Conservation (phyloP, 495 filamentous ascomycete genomes). For the Pyrenopolyporus hunteri region DNA sequence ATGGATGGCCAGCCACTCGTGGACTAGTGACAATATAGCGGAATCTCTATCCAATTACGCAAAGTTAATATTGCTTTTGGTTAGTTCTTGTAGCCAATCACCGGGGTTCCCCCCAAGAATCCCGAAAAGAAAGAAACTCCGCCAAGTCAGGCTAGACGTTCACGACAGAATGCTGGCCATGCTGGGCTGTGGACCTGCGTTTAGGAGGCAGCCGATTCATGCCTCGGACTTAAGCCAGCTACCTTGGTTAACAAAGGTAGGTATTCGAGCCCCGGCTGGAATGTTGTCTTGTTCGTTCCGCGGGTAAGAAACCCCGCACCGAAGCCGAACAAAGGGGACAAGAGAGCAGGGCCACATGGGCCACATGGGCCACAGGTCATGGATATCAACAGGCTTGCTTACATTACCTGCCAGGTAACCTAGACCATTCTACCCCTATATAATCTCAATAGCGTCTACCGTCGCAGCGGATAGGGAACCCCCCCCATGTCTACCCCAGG, state of each 20-base stretch:
- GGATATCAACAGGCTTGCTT: no score
- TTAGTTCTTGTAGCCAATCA: conserved; percentile 6
- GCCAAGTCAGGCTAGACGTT: conserved; percentile 14
- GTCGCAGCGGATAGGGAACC: background rate
- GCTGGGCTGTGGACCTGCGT: conserved; percentile 20
- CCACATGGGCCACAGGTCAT: no score
- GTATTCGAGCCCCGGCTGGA: conserved; percentile 18
- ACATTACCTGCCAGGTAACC: no score
- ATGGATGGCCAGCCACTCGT: conserved; percentile 14
- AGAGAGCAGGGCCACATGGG: background rate
- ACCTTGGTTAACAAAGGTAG: conserved; percentile 4
- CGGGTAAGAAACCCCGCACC: conserved; percentile 29
- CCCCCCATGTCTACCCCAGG: conserved; percentile 12
- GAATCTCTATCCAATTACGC: background rate
- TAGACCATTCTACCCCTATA: conserved; percentile 1
- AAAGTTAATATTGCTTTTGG: background rate
- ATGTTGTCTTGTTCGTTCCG: conserved; percentile 11
- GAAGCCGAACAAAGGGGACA: background rate
- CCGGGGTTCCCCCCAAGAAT: background rate
- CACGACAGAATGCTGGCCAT: conserved; percentile 14
- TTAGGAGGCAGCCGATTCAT: conserved; percentile 14
- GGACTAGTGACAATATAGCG: conserved; percentile 20
- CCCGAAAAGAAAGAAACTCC: conserved; percentile 8
- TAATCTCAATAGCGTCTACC: background rate
- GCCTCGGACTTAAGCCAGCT: conserved; percentile 22